Percentiles rank a stretch among this genome's conserved stretches.
phyloP scores from a whole-genome alignment of 805 yeast genomes.

The Kazachstania africana region DNA sequence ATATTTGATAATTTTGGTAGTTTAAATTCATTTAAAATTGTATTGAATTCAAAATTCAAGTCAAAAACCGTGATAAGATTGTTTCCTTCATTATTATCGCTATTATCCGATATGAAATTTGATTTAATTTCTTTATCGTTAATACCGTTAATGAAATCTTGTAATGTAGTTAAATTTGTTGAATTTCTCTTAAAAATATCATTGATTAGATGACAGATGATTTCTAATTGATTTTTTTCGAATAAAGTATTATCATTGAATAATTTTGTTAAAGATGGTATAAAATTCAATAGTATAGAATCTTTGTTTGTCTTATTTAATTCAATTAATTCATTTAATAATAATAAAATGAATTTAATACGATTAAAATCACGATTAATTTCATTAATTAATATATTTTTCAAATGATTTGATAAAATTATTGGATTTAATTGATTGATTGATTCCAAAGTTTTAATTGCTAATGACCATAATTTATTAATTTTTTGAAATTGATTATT shows the following conservation, averaged over 20 bases:
- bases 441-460: slow-evolving; percentile 24
- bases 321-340: slow-evolving; percentile 19
- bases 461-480: slow-evolving; percentile 21
- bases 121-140: neutral
- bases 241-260: slow-evolving; percentile 14
- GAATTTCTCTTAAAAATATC: slow-evolving; percentile 10
- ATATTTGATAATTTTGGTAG: slow-evolving; percentile 7
- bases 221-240: slow-evolving; percentile 13
- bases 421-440: slow-evolving; percentile 18
- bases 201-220: slow-evolving; percentile 14
- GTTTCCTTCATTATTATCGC: neutral
- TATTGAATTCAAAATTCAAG: slow-evolving; percentile 12
- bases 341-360: slow-evolving; percentile 7
- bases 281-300: slow-evolving; percentile 19
- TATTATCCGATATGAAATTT: neutral
- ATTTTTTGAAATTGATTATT: slow-evolving; percentile 7
- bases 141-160: neutral
- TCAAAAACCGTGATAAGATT: slow-evolving; percentile 7
- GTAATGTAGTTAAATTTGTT: neutral
- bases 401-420: slow-evolving; percentile 4
- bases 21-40: slow-evolving; percentile 9
- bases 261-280: slow-evolving; percentile 24
- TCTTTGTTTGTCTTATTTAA: slow-evolving; percentile 19
- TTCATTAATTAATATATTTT: neutral
- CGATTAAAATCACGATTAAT: neutral